phyloP scores from a whole-genome alignment of 768 basidiomycete genomes.

The Albatrellus ellisii region DNA sequence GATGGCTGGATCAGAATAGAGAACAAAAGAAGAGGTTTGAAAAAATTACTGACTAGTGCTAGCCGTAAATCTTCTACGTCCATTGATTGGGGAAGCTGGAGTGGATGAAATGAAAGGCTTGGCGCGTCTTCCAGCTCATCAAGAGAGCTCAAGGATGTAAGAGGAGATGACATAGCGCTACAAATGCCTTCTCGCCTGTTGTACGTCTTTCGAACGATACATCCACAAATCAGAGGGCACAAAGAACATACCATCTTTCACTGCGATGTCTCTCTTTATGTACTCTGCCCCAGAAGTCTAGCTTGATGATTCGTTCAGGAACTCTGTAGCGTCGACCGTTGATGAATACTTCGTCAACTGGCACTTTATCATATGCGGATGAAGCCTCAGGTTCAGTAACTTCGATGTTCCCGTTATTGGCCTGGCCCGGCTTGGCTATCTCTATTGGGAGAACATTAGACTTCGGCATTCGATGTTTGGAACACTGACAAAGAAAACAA shows the following conservation, averaged over 20 bases:
- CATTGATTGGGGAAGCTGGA: conserved; percentile 3
- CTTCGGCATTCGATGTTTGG: conserved; percentile 71
- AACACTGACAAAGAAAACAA: too few species aligned
- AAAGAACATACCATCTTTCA: conserved; percentile 4
- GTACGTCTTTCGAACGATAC: background rate
- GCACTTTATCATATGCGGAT: conserved; percentile 31
- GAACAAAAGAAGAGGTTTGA: background rate
- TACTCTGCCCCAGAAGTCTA: conserved; percentile 93
- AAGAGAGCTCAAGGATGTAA: conserved; percentile 15
- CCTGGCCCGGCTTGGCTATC: conserved; percentile 55
- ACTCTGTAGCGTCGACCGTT: conserved; percentile 86
- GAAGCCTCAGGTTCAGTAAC: conserved; percentile 57
- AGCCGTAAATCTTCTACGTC: conserved; percentile 11
- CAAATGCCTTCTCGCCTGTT: background rate
- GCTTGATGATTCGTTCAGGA: conserved; percentile 79
- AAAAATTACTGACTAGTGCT: conserved; percentile 9
- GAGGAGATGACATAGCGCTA: conserved; percentile 17
- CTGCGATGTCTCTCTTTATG: conserved; percentile 1
- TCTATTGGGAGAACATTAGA: conserved; percentile 55
- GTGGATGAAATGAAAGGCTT: background rate
- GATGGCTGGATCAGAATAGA: background rate
- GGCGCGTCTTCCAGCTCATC: conserved; percentile 8
- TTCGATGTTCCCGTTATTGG: conserved; percentile 90
- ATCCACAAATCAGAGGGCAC: background rate
- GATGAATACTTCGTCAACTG: conserved; percentile 74